Conservation (phyloP, 495 filamentous ascomycete species). For the Penicillium cosmopolitanum region DNA sequence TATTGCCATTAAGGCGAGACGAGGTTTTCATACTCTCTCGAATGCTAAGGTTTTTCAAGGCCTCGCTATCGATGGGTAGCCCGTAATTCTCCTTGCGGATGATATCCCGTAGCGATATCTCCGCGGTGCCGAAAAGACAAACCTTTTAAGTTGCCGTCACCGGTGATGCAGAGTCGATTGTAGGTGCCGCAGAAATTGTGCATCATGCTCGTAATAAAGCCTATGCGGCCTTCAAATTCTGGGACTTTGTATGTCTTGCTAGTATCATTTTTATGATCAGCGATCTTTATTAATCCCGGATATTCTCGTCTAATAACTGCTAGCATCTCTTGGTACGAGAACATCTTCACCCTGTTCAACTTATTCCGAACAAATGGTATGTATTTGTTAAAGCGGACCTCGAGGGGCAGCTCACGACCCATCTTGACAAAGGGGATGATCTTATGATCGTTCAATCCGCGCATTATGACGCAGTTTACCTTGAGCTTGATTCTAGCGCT, state of each 20-base stretch:
- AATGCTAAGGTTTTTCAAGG: constrained; percentile 67
- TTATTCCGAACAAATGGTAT: constrained; percentile 99
- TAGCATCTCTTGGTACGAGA: constrained; percentile 88
- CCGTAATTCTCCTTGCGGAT: constrained; percentile 74
- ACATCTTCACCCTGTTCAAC: constrained; percentile 91
- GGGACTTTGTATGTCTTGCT: constrained; percentile 93
- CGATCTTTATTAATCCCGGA: constrained; percentile 68
- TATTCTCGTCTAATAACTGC: constrained; percentile 75
- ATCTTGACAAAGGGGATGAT: constrained; percentile 90
- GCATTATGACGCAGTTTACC: constrained; percentile 96
- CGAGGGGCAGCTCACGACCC: constrained; percentile 81
- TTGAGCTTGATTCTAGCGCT: constrained; percentile 75
- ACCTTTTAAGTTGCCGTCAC: constrained; percentile 98
- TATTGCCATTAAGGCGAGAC: constrained; percentile 34
- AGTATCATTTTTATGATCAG: constrained; percentile 82
- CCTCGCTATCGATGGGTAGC: constrained; percentile 64
- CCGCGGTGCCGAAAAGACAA: constrained; percentile 90
- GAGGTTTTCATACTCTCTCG: constrained; percentile 48
- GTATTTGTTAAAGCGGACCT: constrained; percentile 99
- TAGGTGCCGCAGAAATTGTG: constrained; percentile 97
- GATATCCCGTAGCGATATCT: constrained; percentile 89
- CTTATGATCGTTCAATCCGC: constrained; percentile 87
- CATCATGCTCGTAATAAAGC: constrained; percentile 99
- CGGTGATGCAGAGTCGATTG: constrained; percentile 90
- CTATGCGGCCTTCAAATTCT: constrained; percentile 83